Conservation (phyloP, 768 basidiomycete species). For the Termitomyces bulborhizus region DNA sequence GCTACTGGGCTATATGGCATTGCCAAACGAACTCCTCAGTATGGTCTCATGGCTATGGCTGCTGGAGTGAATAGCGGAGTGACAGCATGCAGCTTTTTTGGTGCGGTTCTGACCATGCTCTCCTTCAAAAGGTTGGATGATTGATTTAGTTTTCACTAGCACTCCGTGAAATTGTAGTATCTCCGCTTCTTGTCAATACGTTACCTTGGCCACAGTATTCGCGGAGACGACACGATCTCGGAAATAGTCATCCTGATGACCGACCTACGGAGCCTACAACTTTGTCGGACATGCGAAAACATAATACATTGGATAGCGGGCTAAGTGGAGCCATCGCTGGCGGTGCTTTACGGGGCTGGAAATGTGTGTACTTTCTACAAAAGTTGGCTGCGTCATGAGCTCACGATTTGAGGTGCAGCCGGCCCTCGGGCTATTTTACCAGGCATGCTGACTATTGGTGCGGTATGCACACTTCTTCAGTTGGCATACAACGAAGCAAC, state of each 20-base stretch:
- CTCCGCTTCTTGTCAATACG: constrained; percentile 48
- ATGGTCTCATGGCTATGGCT: constrained; percentile 43
- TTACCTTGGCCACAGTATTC: constrained; percentile 44
- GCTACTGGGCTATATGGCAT: constrained; percentile 38
- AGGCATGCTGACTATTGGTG: constrained; percentile 53
- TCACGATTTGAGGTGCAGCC: constrained; percentile 31
- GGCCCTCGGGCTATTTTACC: constrained; percentile 51
- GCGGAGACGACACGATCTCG: constrained; percentile 29
- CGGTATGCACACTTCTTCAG: constrained; percentile 60
- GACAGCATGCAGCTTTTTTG: constrained; percentile 71
- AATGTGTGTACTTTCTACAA: constrained; percentile 38
- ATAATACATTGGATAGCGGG: constrained; percentile 64
- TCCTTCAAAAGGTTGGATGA: not conserved
- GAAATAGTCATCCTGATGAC: constrained; percentile 11
- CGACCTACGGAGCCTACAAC: constrained; percentile 19
- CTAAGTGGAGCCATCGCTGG: constrained; percentile 68
- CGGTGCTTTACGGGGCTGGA: constrained; percentile 46
- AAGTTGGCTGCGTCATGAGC: not conserved
- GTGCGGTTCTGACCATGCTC: constrained; percentile 33
- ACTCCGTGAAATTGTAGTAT: constrained; percentile 69
- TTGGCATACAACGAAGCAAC: constrained; percentile 63
- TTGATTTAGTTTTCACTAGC: constrained; percentile 33
- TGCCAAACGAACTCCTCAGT: constrained; percentile 39
- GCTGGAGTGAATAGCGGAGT: constrained; percentile 70
- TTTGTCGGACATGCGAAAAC: constrained; percentile 49